Percentiles rank a stretch among this genome's conserved stretches.
Conservation (phyloP, 2,329 filamentous ascomycete species). For the Diaporthe batatas region DNA sequence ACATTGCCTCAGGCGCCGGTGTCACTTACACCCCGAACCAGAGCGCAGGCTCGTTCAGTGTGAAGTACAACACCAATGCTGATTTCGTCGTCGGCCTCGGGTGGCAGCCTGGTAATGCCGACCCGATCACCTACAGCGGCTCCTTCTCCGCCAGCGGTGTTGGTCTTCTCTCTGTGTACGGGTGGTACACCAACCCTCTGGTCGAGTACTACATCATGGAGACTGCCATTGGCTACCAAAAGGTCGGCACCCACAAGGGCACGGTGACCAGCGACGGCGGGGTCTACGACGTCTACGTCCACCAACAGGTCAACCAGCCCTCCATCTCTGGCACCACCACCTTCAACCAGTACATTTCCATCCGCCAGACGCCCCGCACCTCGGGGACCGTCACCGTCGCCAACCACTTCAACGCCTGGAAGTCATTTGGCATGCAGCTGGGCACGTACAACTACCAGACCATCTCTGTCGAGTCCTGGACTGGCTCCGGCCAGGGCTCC, state of each 20-base stretch:
- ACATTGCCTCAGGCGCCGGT: slow-evolving; percentile 53
- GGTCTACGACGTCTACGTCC: slow-evolving; percentile 53
- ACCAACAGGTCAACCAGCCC: slow-evolving; percentile 55
- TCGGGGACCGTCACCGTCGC: slow-evolving; percentile 61
- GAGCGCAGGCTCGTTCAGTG: slow-evolving; percentile 59
- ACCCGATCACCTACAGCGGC: slow-evolving; percentile 46
- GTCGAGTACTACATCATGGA: slow-evolving; percentile 48
- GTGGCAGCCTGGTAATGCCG: slow-evolving; percentile 63
- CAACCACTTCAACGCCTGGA: slow-evolving; percentile 65
- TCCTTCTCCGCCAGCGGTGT: slow-evolving; percentile 50
- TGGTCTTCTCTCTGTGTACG: slow-evolving; percentile 51
- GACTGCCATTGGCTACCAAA: slow-evolving; percentile 8
- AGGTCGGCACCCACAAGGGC: slow-evolving; percentile 42
- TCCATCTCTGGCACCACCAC: slow-evolving; percentile 61
- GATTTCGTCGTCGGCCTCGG: slow-evolving; percentile 72
- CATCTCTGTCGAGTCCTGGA: slow-evolving; percentile 56
- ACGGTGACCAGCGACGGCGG: slow-evolving; percentile 51
- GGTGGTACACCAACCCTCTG: slow-evolving; percentile 55
- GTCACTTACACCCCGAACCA: slow-evolving; percentile 50
- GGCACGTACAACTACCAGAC: slow-evolving; percentile 63
- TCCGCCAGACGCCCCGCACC: slow-evolving; percentile 62
- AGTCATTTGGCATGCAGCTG: slow-evolving; percentile 56
- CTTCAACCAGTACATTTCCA: slow-evolving; percentile 65
- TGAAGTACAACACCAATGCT: slow-evolving; percentile 58
- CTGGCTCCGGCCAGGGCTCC: slow-evolving; percentile 12